These are phyloP conservation scores for Selaginella moellendorffii DNA, from an alignment of 75 land plant species.

Conservation along the genomic window DNA sequence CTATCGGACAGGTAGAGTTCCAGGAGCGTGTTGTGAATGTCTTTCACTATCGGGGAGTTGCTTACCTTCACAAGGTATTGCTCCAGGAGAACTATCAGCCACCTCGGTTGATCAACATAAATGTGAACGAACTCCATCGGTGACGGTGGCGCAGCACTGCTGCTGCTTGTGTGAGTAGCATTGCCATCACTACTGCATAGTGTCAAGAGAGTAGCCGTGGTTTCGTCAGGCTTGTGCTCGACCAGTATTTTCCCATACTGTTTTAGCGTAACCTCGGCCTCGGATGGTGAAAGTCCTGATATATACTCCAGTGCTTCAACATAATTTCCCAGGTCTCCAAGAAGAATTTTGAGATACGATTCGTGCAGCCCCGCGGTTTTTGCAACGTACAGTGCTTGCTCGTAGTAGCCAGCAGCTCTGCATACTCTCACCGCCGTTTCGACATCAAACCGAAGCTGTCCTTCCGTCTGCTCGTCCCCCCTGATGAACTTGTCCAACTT, in stretches of 20 bases:
- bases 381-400: constrained; percentile 94
- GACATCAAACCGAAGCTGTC: constrained; percentile 85
- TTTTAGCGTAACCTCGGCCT: constrained; percentile 74
- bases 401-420: constrained; percentile 89
- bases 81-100: constrained; percentile 74
- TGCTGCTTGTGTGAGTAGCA: background rate
- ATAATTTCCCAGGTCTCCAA: constrained; percentile 79
- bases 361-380: constrained; percentile 79
- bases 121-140: constrained; percentile 85
- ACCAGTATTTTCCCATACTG: constrained; percentile 92
- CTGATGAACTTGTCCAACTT: constrained; percentile 74
- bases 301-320: constrained; percentile 85
- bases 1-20: constrained; percentile 78
- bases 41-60: constrained; percentile 69
- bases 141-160: constrained; percentile 26
- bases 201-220: constrained; percentile 61
- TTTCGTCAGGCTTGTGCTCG: constrained; percentile 63
- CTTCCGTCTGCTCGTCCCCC: constrained; percentile 64
- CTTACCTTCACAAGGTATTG: constrained; percentile 56
- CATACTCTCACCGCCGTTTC: constrained; percentile 93
- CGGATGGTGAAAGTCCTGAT: constrained; percentile 52
- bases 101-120: constrained; percentile 67
- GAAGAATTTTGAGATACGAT: constrained; percentile 79
- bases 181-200: constrained; percentile 49
- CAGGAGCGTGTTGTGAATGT: constrained; percentile 79